phyloP scores from a whole-genome alignment of 352 stramenopile genomes.

The Blastocystis sp. region DNA sequence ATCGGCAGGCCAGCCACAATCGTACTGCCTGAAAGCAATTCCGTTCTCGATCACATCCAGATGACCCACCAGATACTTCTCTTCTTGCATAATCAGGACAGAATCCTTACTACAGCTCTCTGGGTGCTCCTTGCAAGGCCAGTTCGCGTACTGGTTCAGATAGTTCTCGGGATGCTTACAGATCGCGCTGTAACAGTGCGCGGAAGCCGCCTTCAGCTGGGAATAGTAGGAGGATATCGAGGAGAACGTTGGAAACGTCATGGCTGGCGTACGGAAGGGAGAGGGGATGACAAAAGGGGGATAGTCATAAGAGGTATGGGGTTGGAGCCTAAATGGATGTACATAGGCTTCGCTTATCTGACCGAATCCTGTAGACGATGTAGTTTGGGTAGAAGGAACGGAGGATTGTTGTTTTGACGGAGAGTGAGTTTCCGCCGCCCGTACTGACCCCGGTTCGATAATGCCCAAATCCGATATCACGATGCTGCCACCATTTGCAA shows the following conservation, averaged over 20 bases:
- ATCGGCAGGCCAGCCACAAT: constrained; percentile 64
- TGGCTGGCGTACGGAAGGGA: background rate
- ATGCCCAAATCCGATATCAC: too few relatives aligned
- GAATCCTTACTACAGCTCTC: background rate
- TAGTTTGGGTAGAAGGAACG: too few relatives aligned
- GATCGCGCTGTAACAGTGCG: constrained; percentile 1
- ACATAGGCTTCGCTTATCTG: background rate
- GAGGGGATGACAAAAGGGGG: constrained; percentile 27
- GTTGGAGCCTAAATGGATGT: background rate
- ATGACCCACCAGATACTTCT: constrained; percentile 40
- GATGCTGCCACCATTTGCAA: too few relatives aligned
- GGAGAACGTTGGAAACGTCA: background rate
- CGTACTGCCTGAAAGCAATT: background rate
- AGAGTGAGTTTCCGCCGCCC: too few relatives aligned
- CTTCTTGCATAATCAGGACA: constrained; percentile 44
- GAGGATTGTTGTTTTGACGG: too few relatives aligned
- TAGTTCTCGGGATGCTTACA: constrained; percentile 9
- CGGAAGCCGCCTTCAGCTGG: background rate
- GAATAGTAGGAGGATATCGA: constrained; percentile 9
- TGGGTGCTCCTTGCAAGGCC: constrained; percentile 4
- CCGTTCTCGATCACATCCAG: constrained; percentile 62
- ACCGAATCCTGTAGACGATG: too few relatives aligned
- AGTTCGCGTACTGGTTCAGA: background rate
- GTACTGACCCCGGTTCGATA: too few relatives aligned
- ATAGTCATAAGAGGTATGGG: constrained; percentile 14